phyloP scores from a whole-genome alignment of 257 asterid genomes.

The Jacaranda copaia region DNA sequence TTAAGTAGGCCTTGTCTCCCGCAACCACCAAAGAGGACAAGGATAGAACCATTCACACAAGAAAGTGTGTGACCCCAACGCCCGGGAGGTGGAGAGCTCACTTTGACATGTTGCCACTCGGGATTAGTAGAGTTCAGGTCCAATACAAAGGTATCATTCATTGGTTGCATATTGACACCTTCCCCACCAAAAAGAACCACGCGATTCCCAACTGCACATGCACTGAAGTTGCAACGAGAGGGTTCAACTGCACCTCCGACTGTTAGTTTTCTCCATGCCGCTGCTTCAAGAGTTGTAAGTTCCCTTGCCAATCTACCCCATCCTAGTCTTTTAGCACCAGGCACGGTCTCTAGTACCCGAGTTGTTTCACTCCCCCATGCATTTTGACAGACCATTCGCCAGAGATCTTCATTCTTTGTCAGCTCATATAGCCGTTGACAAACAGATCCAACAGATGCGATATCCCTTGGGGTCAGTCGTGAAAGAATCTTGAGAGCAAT shows the following conservation, averaged over 20 bases:
- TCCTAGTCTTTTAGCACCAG: constrained; percentile 83
- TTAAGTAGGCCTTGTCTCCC: constrained; percentile 90
- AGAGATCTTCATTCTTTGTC: constrained; percentile 78
- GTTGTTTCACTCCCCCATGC: constrained; percentile 88
- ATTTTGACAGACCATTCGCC: constrained; percentile 88
- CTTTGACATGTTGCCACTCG: constrained; percentile 78
- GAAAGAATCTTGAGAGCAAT: constrained; percentile 70
- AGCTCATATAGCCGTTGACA: constrained; percentile 67
- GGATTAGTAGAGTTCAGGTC: constrained; percentile 78
- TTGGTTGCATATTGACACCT: constrained; percentile 95
- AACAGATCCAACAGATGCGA: constrained; percentile 82
- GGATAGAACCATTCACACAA: constrained; percentile 83
- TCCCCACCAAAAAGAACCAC: constrained; percentile 94
- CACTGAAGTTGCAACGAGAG: constrained; percentile 93
- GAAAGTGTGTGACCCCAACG: constrained; percentile 97
- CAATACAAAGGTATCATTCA: constrained; percentile 86
- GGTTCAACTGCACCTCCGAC: constrained; percentile 93
- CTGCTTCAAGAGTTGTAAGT: constrained; percentile 86
- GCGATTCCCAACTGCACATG: constrained; percentile 91
- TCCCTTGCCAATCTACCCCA: constrained; percentile 91
- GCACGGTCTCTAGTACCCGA: constrained; percentile 71
- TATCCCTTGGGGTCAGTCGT: constrained; percentile 77
- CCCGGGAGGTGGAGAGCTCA: constrained; percentile 90
- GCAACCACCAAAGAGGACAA: constrained; percentile 88
- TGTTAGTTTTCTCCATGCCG: constrained; percentile 82